Evolutionary conservation across 1,284 basidiomycete species (phyloP).

Genomic region (Takashimella koratensis): DNA sequence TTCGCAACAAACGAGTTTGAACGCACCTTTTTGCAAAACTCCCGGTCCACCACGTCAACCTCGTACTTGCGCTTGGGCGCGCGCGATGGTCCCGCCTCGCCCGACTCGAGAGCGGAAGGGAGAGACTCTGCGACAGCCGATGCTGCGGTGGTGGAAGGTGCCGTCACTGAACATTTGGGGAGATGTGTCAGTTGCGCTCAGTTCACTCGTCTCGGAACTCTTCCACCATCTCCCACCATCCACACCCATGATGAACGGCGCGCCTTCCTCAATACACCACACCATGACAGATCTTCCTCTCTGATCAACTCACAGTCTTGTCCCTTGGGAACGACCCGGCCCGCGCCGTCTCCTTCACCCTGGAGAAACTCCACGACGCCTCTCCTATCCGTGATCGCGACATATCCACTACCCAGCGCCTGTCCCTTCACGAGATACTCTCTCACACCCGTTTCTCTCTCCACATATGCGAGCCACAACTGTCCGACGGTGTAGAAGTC

Average conservation of each 20-base stretch:
- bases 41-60: constrained; percentile 69
- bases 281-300: too few species aligned
- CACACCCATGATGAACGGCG: too few species aligned
- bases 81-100: constrained; percentile 49
- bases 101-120: constrained; percentile 26
- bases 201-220: too few species aligned
- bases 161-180: neutral
- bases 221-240: neutral
- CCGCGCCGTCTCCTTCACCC: constrained; percentile 55
- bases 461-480: constrained; percentile 72
- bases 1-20: too few species aligned
- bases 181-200: neutral
- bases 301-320: constrained; percentile 55
- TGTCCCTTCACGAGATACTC: constrained; percentile 83
- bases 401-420: constrained; percentile 67
- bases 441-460: constrained; percentile 65
- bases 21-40: constrained; percentile 67
- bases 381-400: constrained; percentile 80
- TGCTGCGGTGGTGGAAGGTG: neutral
- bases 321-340: constrained; percentile 59
- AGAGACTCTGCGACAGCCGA: constrained; percentile 8
- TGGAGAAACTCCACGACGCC: constrained; percentile 77
- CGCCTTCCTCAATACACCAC: too few species aligned
- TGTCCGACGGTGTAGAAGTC: constrained; percentile 77
- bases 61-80: constrained; percentile 69